Evolutionary conservation across 352 stramenopile species (phyloP).

Genomic region (Phytopythium delawarense): DNA sequence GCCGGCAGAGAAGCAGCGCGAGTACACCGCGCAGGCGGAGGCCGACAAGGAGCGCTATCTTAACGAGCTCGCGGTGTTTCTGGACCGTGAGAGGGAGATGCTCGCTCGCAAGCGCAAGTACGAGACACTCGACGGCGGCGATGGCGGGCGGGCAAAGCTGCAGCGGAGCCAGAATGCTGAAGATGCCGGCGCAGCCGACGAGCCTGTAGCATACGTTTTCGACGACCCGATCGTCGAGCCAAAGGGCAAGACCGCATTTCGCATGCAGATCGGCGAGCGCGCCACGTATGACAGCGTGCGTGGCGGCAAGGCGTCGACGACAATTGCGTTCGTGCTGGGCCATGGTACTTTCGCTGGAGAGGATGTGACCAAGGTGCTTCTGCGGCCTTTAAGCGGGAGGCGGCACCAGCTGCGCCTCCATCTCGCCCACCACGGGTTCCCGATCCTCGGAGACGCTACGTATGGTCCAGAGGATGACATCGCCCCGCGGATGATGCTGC

Average conservation of each 20-base stretch:
- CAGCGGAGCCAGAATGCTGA: background rate
- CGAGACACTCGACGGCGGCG: slow-evolving; percentile 23
- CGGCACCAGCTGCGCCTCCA: slow-evolving; percentile 86
- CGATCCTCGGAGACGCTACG: slow-evolving; percentile 74
- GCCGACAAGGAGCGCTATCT: slow-evolving; percentile 52
- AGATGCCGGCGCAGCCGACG: too few relatives aligned
- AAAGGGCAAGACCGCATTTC: slow-evolving; percentile 43
- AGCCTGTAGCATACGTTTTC: slow-evolving; percentile 76
- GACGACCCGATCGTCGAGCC: slow-evolving; percentile 71
- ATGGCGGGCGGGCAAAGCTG: slow-evolving; percentile 11
- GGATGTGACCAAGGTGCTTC: slow-evolving; percentile 77
- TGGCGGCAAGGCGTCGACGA: slow-evolving; percentile 54
- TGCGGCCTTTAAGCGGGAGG: slow-evolving; percentile 74
- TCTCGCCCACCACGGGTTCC: slow-evolving; percentile 63
- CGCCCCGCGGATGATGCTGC: slow-evolving; percentile 80
- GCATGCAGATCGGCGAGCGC: slow-evolving; percentile 61
- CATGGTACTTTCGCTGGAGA: slow-evolving; percentile 48
- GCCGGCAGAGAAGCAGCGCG: slow-evolving; percentile 33
- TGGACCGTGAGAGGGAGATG: slow-evolving; percentile 41
- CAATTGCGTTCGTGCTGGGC: slow-evolving; percentile 72
- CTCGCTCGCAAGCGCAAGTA: slow-evolving; percentile 53
- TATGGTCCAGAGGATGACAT: slow-evolving; percentile 58
- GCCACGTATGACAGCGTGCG: slow-evolving; percentile 4
- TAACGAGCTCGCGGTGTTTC: slow-evolving; percentile 44
- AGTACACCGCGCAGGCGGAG: slow-evolving; percentile 36